Conservation (phyloP, 306 rosid species). For the Chamaecrista fasciculata region DNA sequence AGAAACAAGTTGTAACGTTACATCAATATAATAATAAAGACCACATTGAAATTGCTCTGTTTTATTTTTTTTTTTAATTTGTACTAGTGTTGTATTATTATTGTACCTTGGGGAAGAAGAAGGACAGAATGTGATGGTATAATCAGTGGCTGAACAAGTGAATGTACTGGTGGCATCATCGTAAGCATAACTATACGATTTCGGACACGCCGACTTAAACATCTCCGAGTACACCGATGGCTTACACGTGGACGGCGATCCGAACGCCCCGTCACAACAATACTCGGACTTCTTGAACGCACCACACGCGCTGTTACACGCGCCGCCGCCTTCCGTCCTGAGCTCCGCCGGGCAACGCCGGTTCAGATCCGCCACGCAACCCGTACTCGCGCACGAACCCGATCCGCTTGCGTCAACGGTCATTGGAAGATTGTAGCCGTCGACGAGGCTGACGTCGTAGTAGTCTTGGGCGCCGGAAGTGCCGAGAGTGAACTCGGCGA, state of each 20-base stretch:
- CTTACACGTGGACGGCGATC: conserved; percentile 66
- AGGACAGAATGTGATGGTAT: conserved; percentile 75
- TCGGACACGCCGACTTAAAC: conserved; percentile 83
- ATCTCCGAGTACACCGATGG: conserved; percentile 71
- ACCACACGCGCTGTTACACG: conserved; percentile 83
- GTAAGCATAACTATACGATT: conserved; percentile 82
- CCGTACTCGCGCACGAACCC: conserved; percentile 66
- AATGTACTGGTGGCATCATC: conserved; percentile 86
- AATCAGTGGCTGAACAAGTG: conserved; percentile 73
- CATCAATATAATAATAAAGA: background rate
- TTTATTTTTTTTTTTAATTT: too few relatives aligned
- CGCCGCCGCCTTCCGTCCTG: conserved; percentile 54
- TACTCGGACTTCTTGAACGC: conserved; percentile 79
- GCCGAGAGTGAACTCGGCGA: conserved; percentile 91
- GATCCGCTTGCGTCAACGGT: conserved; percentile 57
- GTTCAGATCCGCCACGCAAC: conserved; percentile 68
- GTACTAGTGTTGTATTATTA: too few relatives aligned
- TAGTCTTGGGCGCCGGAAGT: conserved; percentile 67
- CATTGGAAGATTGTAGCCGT: conserved; percentile 88
- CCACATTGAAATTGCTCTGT: too few relatives aligned
- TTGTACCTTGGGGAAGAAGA: conserved; percentile 51
- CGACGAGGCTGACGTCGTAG: conserved; percentile 93
- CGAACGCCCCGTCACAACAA: conserved; percentile 70
- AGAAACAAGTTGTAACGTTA: too few relatives aligned
- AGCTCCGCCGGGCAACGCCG: conserved; percentile 64